phyloP scores from a whole-genome alignment of 2,329 filamentous ascomycete genomes.

The Penicillium sp. region DNA sequence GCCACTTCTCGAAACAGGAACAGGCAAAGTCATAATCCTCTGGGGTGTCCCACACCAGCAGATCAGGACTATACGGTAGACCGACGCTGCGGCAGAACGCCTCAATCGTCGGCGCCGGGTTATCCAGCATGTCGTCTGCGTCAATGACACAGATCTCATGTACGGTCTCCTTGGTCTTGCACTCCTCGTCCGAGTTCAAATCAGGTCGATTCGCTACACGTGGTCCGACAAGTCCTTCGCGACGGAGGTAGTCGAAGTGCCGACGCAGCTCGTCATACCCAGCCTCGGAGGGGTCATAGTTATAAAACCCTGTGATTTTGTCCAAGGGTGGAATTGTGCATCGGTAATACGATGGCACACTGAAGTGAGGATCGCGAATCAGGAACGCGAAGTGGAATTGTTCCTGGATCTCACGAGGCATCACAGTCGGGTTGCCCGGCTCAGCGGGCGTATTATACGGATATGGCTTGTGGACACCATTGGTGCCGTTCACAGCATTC shows the following conservation, averaged over 20 bases:
- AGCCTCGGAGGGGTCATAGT: constrained; percentile 84
- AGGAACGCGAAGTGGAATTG: constrained; percentile 94
- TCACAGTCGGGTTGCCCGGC: constrained; percentile 75
- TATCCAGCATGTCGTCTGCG: constrained; percentile 88
- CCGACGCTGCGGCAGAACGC: constrained; percentile 80
- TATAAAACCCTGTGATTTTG: constrained; percentile 75
- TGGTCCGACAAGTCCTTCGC: constrained; percentile 68
- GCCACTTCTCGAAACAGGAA: constrained; percentile 91
- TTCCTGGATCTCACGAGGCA: constrained; percentile 70
- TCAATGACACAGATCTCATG: constrained; percentile 82
- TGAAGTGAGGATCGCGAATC: constrained; percentile 89
- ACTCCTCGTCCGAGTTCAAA: constrained; percentile 26
- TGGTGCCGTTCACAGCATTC: constrained; percentile 15
- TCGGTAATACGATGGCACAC: constrained; percentile 90
- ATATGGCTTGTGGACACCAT: constrained; percentile 47
- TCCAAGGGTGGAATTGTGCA: constrained; percentile 88
- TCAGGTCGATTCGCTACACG: constrained; percentile 50
- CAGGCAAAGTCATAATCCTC: constrained; percentile 68
- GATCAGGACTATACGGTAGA: constrained; percentile 69
- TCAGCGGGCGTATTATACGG: constrained; percentile 61
- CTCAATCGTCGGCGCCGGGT: constrained; percentile 71
- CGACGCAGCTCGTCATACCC: constrained; percentile 85
- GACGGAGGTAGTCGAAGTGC: constrained; percentile 79
- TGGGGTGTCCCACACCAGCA: constrained; percentile 81
- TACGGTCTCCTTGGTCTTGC: constrained; percentile 25